A percentile compares a stretch with the other conserved stretches of the same genome.
Evolutionary conservation across 108 stramenopile species (phyloP).

Genomic region (Cylindrotheca fusiformis): DNA sequence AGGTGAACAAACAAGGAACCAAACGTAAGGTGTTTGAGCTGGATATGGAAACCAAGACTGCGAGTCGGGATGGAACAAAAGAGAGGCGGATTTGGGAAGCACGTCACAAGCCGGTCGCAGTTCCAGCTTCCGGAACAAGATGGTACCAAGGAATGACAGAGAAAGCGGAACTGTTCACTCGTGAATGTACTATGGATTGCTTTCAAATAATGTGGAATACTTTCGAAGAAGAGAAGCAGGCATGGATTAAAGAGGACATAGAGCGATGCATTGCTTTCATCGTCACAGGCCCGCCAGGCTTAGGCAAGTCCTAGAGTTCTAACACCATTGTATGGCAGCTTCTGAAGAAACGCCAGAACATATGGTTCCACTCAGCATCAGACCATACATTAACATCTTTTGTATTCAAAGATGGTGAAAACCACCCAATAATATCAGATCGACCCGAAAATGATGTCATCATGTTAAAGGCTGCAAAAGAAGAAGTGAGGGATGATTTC

Average conservation of each 20-base stretch:
- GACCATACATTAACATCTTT: constrained; percentile 5
- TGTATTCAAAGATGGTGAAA: constrained; percentile 1
- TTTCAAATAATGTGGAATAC: too few species aligned
- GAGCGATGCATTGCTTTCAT: too few species aligned
- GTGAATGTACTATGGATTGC: too few species aligned
- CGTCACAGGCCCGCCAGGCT: too few species aligned
- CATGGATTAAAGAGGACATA: too few species aligned
- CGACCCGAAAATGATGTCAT: constrained; percentile 4
- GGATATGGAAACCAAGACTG: constrained; percentile 2
- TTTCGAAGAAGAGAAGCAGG: too few species aligned
- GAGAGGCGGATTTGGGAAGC: constrained; percentile 2
- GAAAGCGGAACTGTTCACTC: too few species aligned
- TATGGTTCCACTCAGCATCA: constrained; percentile 12
- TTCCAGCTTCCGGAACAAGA: not conserved
- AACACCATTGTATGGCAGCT: too few species aligned
- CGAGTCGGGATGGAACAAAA: not conserved
- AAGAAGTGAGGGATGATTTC: constrained; percentile 4
- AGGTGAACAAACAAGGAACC: not conserved
- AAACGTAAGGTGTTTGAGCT: not conserved
- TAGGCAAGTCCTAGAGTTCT: too few species aligned
- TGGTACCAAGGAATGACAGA: too few species aligned
- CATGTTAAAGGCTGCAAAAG: not conserved
- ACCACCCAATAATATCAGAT: not conserved
- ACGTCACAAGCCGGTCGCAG: not conserved
- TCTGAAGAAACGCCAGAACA: constrained; percentile 3